Base-by-base conservation (phyloP, 306 rosid species). In the Canavalia gladiata region DNA sequence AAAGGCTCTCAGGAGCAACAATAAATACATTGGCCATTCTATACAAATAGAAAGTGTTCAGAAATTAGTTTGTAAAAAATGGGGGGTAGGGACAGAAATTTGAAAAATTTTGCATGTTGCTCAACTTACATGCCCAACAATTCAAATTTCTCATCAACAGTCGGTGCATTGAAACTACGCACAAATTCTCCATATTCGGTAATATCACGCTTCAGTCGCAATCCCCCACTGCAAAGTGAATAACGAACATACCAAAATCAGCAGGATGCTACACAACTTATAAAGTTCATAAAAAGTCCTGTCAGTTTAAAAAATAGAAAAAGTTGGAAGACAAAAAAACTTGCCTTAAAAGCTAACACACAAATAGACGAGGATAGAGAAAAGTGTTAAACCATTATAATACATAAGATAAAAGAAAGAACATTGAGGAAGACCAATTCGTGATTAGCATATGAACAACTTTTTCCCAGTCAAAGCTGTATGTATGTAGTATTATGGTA, bases 21-120 rank as follows among this genome's bases (percentile, higher is more conserved):
- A 96, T 96, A 66, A 96, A 96, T 88, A 92, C 98, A 86, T 96
- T 94, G 86, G 99, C 99, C 97, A 92, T 81, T 83, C 99, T 96
- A 90, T 69, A 83, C 37, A 37, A 65, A 82, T 69, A 83, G 42
- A 37, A 65, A 82, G 84, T 30, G 33, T 13, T 52, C 81, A 88
- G 72, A 80, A 86, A 75, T 76, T 72, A 76, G 81, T 79, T 28
- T 8, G 64, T 25, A 57, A 13, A 58, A 50, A 41, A 30, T 57
- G 47, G 71, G 6, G 47, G 7, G 47, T 7, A 34, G 29, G 25
- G 66, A 7, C 28, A 9, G 3, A 71, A 82, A 83, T 37, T 46
- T 37, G 78, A 66, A 83, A 9, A 34, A 13, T 4, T 12, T 4
- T 33, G 41, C 39, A 78, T n/a, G 47, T 64, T 37, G 73, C 54